Base-by-base conservation (phyloP, 805 yeast genomes). In the Debaryomyces hansenii region DNA sequence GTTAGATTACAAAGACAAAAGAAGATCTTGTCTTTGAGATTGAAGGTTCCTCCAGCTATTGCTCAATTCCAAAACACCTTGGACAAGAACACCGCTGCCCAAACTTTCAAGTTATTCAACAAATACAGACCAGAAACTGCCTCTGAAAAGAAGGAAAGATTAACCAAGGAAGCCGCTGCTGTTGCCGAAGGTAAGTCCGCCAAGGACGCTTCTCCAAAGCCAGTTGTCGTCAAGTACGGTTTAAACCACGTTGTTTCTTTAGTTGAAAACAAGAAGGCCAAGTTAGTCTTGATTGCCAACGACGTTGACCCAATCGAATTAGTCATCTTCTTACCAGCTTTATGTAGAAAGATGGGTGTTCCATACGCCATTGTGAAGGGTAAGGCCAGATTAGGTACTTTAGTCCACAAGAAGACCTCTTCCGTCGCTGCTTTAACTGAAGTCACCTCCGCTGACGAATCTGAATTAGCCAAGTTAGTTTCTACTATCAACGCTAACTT, bases 221-320 rank as follows among this genome's bases (percentile, higher is more conserved):
- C 99, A 67, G 90, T 82, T 77, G 92, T 82, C 66, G 95, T 92
- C 75, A 92, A 92, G 84, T 92, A 85, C 83, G 99, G 99, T 84
- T 83, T 92, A 70, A 92, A 92, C 91, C 99, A 92, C 80, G 97
- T 92, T 80, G 97, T 91, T 66, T 86, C 96, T 54, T 84, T 92
- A 62, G 77, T 92, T 66, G 99, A 92, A 85, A 89, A 90, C 95
- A 94, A 92, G 87, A 92, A 92, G 85, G 95, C 97, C 62, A 89
- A 90, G 79, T 84, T 92, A 66, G 97, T 92, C 55, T 84, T 92
- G 76, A 92, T 92, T 68, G 98, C 99, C 74, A 87, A 92, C 82
- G 99, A 92, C 65, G 99, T 92, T 66, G 99, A 92, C 83, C 99
- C 99, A 70, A 88, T 92, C 70, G 99, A 92, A 82, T 83, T 92